phyloP scores from a whole-genome alignment of 768 basidiomycete genomes.

The Lepiota venenata region DNA sequence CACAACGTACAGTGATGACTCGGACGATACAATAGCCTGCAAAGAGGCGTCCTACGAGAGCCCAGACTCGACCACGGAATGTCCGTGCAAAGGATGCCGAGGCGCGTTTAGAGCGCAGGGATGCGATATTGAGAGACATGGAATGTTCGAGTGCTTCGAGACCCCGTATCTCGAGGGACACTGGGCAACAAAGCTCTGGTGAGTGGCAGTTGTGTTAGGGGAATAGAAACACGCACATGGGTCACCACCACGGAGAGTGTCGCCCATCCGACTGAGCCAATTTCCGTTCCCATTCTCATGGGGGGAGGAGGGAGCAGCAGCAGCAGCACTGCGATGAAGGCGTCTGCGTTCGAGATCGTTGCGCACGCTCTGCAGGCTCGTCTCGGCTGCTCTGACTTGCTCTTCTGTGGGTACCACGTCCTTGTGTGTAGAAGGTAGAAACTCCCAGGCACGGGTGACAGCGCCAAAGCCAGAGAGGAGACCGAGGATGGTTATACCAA shows the following conservation, averaged over 20 bases:
- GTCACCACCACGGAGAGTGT: conserved; percentile 47
- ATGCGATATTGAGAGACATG: conserved; percentile 56
- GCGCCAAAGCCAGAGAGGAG: conserved; percentile 79
- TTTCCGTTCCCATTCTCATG: background rate
- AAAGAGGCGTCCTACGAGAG: conserved; percentile 48
- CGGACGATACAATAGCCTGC: conserved; percentile 67
- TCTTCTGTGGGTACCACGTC: conserved; percentile 38
- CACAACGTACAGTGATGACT: conserved; percentile 58
- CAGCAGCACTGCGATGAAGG: conserved; percentile 14
- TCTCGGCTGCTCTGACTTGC: conserved; percentile 53
- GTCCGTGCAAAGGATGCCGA: conserved; percentile 49
- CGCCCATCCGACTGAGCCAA: conserved; percentile 50
- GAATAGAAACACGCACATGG: conserved; percentile 26
- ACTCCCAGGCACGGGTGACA: conserved; percentile 62
- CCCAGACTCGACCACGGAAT: conserved; percentile 48
- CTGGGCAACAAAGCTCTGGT: no score
- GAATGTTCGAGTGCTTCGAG: conserved; percentile 66
- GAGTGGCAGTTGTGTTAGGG: background rate
- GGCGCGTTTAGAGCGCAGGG: conserved; percentile 45
- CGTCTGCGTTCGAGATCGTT: conserved; percentile 43
- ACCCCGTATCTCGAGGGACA: conserved; percentile 57
- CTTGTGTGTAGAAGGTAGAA: conserved; percentile 40
- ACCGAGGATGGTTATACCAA: conserved; percentile 80
- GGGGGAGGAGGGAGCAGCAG: conserved; percentile 17
- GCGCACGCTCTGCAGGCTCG: conserved; percentile 56